These are phyloP conservation scores for Gnaphalium uliginosum DNA, from an alignment of 129 eudicot genomes.

Conservation along the genomic window DNA sequence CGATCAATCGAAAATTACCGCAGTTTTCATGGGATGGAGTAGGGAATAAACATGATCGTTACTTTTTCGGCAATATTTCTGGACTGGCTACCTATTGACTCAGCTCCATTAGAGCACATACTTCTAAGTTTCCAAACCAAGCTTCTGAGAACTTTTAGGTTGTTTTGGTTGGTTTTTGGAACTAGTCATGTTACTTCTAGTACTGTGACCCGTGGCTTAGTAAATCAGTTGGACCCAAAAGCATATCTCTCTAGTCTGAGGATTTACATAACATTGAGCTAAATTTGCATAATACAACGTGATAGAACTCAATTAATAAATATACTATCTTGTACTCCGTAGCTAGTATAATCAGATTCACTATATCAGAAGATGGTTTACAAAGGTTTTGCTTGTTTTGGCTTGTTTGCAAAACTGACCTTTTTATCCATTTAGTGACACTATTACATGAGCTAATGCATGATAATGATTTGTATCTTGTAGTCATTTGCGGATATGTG, in stretches of 20 bases:
- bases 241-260: not conserved
- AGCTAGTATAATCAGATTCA: not conserved
- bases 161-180: not conserved
- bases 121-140: not conserved
- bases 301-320: not conserved
- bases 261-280: not conserved
- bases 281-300: not conserved
- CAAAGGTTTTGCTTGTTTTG: conserved; percentile 1
- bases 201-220: no score
- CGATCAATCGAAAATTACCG: not conserved
- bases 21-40: not conserved
- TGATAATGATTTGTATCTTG: conserved; percentile 2
- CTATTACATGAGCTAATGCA: not conserved
- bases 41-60: not conserved
- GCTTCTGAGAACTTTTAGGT: not conserved
- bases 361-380: not conserved
- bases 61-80: not conserved
- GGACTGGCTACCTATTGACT: not conserved
- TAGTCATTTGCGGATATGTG: conserved; percentile 96
- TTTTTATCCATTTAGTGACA: not conserved
- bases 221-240: no score
- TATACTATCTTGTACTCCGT: not conserved
- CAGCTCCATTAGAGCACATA: not conserved
- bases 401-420: not conserved
- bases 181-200: no score